Base-by-base conservation (phyloP, 805 yeast genomes). In the Ascoidea tarda region DNA sequence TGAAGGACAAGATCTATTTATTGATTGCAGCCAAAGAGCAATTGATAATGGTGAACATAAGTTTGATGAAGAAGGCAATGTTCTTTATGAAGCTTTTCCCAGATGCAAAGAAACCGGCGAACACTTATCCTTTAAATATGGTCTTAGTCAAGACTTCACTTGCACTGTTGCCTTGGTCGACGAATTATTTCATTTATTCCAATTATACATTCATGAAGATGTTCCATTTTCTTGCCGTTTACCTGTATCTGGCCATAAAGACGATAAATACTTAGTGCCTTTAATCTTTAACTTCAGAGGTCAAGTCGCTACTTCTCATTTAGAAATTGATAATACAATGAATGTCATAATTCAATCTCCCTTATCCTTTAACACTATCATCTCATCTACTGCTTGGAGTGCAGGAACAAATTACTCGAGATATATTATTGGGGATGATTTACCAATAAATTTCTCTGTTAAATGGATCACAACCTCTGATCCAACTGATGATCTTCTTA, bases 21-120 rank as follows among this genome's bases (percentile, higher is more conserved):
- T 83, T 50, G 77, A 75, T 58, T 85, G 93, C 63, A 84, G 81
- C 55, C 65, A 76, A 50, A 71, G 93, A 60, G 77, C 82, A 57
- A 84, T 85, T 51, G 87, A 82, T 58, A 78, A 73, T 56, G 93
- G 93, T 52, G 91, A 85, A 62, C 91, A 85, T 67, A 72, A 76
- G 54, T 81, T 81, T 56, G 88, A 83, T 60, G 72, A 70, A n/a
- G 66, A 74, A n/a, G 76, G 77, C 6, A 69, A 77, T 53, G 78
- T 85, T 52, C 63, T 82, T 16, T 84, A 79, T 58, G 72, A 64
- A 1, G 68, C 75, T 5, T 81, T 84, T 58, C 85, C 88, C 2
- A 66, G 59, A 5, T 84, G 93, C 66, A 67, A 69, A 52, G 91
- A 85, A 60, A 79, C 8, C 14, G 78, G 78, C 1, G 66, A 71